Evolutionary conservation across 306 rosid species (phyloP), one percentile per base, ranked within the genome.

Genomic region (barrel medic (Medicago truncatula)): DNA sequence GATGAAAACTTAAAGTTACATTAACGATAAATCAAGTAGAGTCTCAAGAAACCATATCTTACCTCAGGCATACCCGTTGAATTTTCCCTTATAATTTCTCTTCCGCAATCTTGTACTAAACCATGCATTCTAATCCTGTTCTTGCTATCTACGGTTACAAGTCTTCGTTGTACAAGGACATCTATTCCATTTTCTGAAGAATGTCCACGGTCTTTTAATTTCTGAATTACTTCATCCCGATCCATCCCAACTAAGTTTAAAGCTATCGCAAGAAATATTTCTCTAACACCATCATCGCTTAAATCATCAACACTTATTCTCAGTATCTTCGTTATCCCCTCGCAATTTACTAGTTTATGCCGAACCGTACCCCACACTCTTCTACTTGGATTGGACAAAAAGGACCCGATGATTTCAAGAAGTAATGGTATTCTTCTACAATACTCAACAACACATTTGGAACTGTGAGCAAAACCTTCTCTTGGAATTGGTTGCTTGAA

Each of bases 391-490:
- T 14, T 36, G 25, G 4, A 63, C 47, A 63, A 38, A 36, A n/a
- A 63, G 25, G 68, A 62, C 12, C 47, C 69, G 0, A 63, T 63
- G 47, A 63, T 47, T 63, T 63, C 15, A 63, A 63, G 47, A 63
- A 21, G 14, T 8, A 63, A 15, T 4, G 69, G 69, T 25, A 63
- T 1, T 63, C 25, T 25, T 25, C 47, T 3, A 17, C 0, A 63
- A 25, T 63, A 63, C 8, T n/a, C 17, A 63, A 63, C 46, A 63
- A 63, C 14, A 14, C 9, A 25, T 63, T 15, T 63, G 15, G 69
- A 63, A 63, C 36, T 21, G 23, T 63, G 25, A 36, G 25, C 8
- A 36, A 63, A 63, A 63, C 28, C 69, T 36, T 63, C 15, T 0
- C 1, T 8, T 8, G 69, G 69, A 36, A 2, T 15, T n/a, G 47